A percentile compares a stretch with the other conserved stretches of the same genome.
These are phyloP conservation scores for Ganoderma meredithae DNA, from an alignment of 1,284 basidiomycete species.

Conservation along the genomic window DNA sequence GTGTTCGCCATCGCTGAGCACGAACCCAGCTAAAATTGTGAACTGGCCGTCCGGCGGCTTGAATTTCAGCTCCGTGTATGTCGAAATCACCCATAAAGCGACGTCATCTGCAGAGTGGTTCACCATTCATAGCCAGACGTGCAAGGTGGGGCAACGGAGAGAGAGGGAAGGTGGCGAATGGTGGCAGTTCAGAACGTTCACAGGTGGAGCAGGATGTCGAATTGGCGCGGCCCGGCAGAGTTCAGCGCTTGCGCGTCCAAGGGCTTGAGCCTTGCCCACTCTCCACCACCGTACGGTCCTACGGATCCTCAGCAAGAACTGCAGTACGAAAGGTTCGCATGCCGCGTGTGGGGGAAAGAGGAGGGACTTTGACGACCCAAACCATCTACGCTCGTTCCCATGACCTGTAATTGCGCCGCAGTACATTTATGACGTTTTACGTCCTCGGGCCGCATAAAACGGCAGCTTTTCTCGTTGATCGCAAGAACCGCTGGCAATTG, in stretches of 20 bases:
- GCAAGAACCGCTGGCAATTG: background rate
- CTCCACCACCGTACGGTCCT: background rate
- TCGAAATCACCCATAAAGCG: conserved; percentile 45
- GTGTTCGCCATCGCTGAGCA: conserved; percentile 42
- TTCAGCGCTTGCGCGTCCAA: background rate
- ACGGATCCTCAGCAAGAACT: background rate
- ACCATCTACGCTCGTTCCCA: background rate
- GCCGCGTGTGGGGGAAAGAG: background rate
- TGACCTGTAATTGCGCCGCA: conserved; percentile 10
- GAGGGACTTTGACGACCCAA: background rate
- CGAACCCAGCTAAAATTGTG: conserved; percentile 69
- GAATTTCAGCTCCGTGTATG: conserved; percentile 55
- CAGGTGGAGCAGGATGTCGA: background rate
- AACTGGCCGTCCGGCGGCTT: conserved; percentile 59
- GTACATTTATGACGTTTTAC: conserved; percentile 11
- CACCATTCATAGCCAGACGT: conserved; percentile 31
- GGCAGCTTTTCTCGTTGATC: background rate
- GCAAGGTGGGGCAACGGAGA: background rate
- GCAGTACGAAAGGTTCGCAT: background rate
- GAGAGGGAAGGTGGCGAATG: no score
- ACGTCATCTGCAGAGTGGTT: conserved; percentile 34
- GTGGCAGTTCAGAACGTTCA: background rate
- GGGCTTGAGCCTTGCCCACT: background rate
- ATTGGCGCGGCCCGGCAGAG: background rate
- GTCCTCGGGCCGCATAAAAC: conserved; percentile 14